Base-by-base conservation (phyloP, 768 basidiomycete genomes). In the Ramaria rubella region DNA sequence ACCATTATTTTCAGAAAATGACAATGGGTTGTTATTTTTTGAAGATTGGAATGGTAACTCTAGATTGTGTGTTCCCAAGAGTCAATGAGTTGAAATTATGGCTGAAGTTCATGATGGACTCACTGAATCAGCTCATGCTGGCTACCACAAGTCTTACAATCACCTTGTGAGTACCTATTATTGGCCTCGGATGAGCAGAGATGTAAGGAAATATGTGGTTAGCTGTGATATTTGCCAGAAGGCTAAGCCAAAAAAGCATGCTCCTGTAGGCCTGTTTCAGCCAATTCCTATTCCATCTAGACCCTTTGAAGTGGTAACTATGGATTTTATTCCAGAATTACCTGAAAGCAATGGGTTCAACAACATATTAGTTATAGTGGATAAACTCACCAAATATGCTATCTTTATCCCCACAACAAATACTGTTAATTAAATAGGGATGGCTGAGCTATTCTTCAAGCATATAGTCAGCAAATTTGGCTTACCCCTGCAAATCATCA, bases 351-450 rank as follows among this genome's bases (percentile, higher is more conserved):
- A 60, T 24, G 60, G 62, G 2, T 62, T 57, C 53, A 49, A 68
- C 48, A 19, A 59, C 3, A 58, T 69, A 21, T 27, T 66, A 7
- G 60, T 67, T 1, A 48, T 65, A 12, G 59, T 62, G 2, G 61
- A 67, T 48, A 59, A 59, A 6, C 55, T 0, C 53, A 62, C 74
- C 17, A 72, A 74, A 46, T 65, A 64, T 56, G 72, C 69, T 2
- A 70, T 74, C 56, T 78, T 81, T 59, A 69, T 79, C 27, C 74
- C 76, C 1, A 62, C 63, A 50, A 55, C 58, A 30, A 61, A 70
- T 23, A 59, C 58, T 11, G 61, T 70, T 27, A 63, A 62, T 15
- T 61, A 74, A 2, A 49, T 58, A 1, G 67, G 71, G 15, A 62
- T 75, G 61, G 76, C n/a, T 57, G 70, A 57, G n/a, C n/a, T n/a